These are phyloP conservation scores for Candida ascalaphidarum DNA, from an alignment of 805 yeast species.

Conservation along the genomic window DNA sequence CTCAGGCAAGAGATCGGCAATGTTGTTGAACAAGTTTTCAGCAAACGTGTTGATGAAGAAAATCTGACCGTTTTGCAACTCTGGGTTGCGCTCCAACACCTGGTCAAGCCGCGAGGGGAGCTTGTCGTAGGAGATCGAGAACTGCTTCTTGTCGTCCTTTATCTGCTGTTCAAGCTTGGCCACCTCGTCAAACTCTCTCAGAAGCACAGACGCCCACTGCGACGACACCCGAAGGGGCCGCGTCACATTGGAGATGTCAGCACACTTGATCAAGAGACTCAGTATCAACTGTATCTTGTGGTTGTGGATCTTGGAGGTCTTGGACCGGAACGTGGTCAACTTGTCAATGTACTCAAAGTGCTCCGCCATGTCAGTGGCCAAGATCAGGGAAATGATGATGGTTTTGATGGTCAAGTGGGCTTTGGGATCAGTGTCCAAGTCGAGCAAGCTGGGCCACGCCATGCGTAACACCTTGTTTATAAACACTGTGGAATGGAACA, in stretches of 20 bases:
- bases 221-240: constrained; percentile 68
- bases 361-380: constrained; percentile 83
- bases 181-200: constrained; percentile 70
- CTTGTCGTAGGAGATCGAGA: constrained; percentile 15
- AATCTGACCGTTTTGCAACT: constrained; percentile 62
- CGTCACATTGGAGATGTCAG: constrained; percentile 91
- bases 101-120: constrained; percentile 33
- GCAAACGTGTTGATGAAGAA: constrained; percentile 84
- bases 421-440: constrained; percentile 20
- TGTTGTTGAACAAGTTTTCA: constrained; percentile 58
- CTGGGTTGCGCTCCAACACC: constrained; percentile 39
- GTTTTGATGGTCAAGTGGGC: constrained; percentile 11
- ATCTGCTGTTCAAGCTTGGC: constrained; percentile 37
- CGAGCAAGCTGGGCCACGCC: constrained; percentile 27
- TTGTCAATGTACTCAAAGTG: constrained; percentile 65
- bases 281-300: constrained; percentile 39
- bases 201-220: constrained; percentile 80
- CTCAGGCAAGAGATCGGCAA: constrained; percentile 54
- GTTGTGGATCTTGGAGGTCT: constrained; percentile 8
- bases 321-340: constrained; percentile 25
- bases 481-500: constrained; percentile 69
- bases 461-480: constrained; percentile 25
- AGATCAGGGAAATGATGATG: constrained; percentile 26
- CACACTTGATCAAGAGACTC: constrained; percentile 78
- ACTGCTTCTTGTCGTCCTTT: constrained; percentile 1